Base-by-base conservation (phyloP, 1,284 basidiomycete genomes). In the Apiotrichum mycotoxinovorans region DNA sequence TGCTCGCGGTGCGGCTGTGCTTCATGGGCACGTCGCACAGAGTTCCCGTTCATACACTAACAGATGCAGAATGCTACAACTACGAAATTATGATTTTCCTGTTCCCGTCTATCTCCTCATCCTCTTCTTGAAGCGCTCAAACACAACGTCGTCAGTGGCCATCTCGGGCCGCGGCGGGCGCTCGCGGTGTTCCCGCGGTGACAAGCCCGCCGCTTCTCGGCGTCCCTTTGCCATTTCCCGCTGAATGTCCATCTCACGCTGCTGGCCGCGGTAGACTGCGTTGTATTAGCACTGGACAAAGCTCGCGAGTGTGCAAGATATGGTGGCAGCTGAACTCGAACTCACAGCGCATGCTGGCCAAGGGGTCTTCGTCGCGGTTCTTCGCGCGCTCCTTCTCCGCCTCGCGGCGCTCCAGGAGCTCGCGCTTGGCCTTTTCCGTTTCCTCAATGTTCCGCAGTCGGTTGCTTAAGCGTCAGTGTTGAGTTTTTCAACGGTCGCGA, bases 381-480 rank as follows among this genome's bases (percentile, higher is more conserved):
- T 51, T 23, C 83, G 40, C 17, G 64, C n/a, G 48, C 37, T 46
- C 45, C 52, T 23, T 55, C 20, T 34, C 47, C 22, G 25, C 35
- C 7, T 54, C 83, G 52, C 84, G 83, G 34, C 85, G 81, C 60
- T 96, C 90, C 2, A 87, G 84, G 34, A 94, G 86, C 18, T 83
- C 80, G 1, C 91, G 83, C 76, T 97, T 97, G 0, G 93, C 95
- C 65, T 89, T 92, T 72, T 98, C 95, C 0, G 95, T 98, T 56
- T 94, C 88, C 71, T 96, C 91, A 47, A 98, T 98, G 72, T 97
- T 98, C 74, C 88, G 87, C 57, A 98, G 78, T 22, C 94, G 87
- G 17, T 87, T 82, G 63, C 93, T 96, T 60, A 10, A 2, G 25
- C 25, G 52, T 62, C 27, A 61, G 47, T 12, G n/a, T n/a, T n/a